Percentiles rank a stretch among this genome's conserved stretches.
phyloP scores from a whole-genome alignment of 2,329 filamentous ascomycete species.

The Stemphylium lycopersici region DNA sequence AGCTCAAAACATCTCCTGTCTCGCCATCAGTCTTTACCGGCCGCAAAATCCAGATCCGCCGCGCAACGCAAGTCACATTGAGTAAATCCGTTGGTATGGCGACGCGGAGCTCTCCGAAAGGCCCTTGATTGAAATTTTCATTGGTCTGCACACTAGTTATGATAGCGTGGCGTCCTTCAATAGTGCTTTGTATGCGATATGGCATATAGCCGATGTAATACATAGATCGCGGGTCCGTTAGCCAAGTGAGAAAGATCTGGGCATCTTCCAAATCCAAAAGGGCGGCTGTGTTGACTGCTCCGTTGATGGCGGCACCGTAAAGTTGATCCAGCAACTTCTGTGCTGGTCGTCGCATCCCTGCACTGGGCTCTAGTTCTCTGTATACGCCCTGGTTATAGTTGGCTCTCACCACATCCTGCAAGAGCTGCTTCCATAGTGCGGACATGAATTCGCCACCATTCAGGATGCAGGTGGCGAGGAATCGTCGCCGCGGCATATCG shows the following conservation, averaged over 20 bases:
- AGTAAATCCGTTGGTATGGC: constrained; percentile 20
- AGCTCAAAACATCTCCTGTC: neutral
- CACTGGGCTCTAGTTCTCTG: constrained; percentile 11
- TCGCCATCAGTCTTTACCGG: constrained; percentile 1
- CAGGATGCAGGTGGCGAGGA: constrained; percentile 20
- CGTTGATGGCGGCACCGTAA: neutral
- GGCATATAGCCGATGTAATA: constrained; percentile 16
- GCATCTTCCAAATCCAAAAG: constrained; percentile 14
- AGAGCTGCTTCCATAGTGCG: constrained; percentile 20
- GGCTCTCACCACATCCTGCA: constrained; percentile 14
- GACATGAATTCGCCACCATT: constrained; percentile 15
- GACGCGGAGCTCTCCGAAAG: constrained; percentile 6
- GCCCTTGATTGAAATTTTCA: constrained; percentile 8
- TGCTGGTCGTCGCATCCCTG: constrained; percentile 6
- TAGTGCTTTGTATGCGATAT: constrained; percentile 5
- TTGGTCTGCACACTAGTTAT: constrained; percentile 8
- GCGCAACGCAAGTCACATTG: constrained; percentile 11
- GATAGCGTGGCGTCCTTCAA: constrained; percentile 2
- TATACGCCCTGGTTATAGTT: constrained; percentile 19
- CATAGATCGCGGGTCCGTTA: constrained; percentile 23
- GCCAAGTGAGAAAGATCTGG: constrained; percentile 21
- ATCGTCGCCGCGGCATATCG: constrained; percentile 7
- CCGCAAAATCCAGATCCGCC: constrained; percentile 18
- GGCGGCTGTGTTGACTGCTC: neutral
- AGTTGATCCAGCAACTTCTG: constrained; percentile 11